These are phyloP conservation scores for Exutisphaerella laricina DNA, from an alignment of 2,329 filamentous ascomycete species.

Conservation along the genomic window DNA sequence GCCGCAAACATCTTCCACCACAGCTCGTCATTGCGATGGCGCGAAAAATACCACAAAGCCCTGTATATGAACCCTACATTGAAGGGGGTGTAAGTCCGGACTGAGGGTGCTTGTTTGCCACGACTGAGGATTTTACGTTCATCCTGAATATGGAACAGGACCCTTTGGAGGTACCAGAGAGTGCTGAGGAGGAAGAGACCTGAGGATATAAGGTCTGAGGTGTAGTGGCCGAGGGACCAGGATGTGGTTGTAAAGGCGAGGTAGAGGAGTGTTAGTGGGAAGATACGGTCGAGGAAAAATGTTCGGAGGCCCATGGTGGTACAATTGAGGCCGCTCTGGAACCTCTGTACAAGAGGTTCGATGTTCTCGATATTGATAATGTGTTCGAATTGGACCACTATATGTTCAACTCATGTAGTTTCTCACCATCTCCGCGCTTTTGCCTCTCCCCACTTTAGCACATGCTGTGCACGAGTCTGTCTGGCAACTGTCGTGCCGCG, in stretches of 20 bases:
- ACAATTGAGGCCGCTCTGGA: no score
- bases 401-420: no score
- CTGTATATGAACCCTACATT: slow-evolving; percentile 60
- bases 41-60: slow-evolving; percentile 45
- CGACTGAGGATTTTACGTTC: slow-evolving; percentile 38
- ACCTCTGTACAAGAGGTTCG: no score
- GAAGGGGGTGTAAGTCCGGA: slow-evolving; percentile 37
- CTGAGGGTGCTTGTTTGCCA: slow-evolving; percentile 41
- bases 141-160: slow-evolving; percentile 24
- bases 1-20: slow-evolving; percentile 54
- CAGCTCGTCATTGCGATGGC: slow-evolving; percentile 54
- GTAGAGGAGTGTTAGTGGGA: slow-evolving; percentile 6
- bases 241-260: background rate
- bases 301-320: slow-evolving; percentile 7
- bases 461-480: no score
- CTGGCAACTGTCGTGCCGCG: no score
- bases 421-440: no score
- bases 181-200: background rate
- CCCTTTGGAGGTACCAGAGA: slow-evolving; percentile 13
- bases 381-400: no score
- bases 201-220: background rate
- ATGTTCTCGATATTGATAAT: no score
- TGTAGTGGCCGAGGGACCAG: background rate
- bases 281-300: slow-evolving; percentile 9
- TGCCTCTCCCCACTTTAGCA: no score